phyloP scores from a whole-genome alignment of 2,329 filamentous ascomycete genomes.

The Scedosporium dehoogii region DNA sequence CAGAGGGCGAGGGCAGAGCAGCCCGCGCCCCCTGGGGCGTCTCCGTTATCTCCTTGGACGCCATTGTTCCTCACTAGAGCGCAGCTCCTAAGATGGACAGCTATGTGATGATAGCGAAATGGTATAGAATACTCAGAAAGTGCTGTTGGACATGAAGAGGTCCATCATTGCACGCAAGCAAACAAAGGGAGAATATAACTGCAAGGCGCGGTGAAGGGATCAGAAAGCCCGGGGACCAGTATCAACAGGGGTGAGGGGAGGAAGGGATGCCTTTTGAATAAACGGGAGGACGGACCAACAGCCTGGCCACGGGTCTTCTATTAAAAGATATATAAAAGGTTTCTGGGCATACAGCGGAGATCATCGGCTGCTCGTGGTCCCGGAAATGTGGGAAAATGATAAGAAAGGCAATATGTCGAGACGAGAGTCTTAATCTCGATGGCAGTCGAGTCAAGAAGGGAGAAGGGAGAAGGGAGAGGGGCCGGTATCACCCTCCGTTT shows the following conservation, averaged over 20 bases:
- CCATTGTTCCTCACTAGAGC: background rate
- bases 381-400: background rate
- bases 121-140: background rate
- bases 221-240: background rate
- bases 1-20: background rate
- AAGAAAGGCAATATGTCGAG: background rate
- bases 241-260: background rate
- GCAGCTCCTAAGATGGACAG: background rate
- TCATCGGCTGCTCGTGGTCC: background rate
- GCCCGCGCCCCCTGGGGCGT: background rate
- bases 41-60: background rate
- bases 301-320: background rate
- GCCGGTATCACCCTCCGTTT: background rate
- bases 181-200: background rate
- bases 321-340: background rate
- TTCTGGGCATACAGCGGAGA: background rate
- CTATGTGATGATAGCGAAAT: background rate
- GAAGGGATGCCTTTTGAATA: background rate
- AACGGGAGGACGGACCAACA: background rate
- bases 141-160: background rate
- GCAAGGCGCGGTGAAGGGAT: background rate
- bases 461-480: no score
- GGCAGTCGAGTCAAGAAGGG: no score
- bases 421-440: no score
- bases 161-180: background rate